Base-by-base conservation (phyloP, 2,329 filamentous ascomycete genomes). In the Trichophyton equinum region DNA sequence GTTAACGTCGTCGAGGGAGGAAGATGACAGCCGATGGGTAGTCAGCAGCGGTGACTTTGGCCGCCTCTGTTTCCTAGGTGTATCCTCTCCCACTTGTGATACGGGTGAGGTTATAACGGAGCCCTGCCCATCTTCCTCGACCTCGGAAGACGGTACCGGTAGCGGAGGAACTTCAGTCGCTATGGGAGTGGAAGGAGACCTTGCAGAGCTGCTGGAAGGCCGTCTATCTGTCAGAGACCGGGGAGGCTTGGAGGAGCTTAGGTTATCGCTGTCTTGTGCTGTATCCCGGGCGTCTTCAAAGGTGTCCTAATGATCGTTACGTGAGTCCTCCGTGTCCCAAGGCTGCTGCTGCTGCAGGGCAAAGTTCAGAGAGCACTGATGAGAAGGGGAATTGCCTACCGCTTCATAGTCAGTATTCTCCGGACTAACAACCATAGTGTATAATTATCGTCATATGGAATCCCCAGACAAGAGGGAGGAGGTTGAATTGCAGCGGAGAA, bases 261-360 rank as follows among this genome's bases (percentile, higher is more conserved):
- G 67, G 36, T 60, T 62, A 42, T 69, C 67, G 58, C 65, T 63
- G 62, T 67, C 62, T 61, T 65, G 65, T 66, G 70, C 64, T 66
- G 72, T 82, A 73, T 89, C 87, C 67, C 83, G 77, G 60, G 89
- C 90, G 78, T 96, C 90, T 76, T 95, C 89, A 69, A 95, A 95
- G 15, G 82, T 82, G 68, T 91, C 86, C 86, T 89, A 71, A 20
- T 62, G 25, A 55, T 42, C 30, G 27, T 53, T 18, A 7, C 22
- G 6, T 40, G 11, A 40, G 40, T 57, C 33, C 18, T 51, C 30
- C 38, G 42, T 11, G 15, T 46, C 22, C 53, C 13, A 44, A n/a
- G 38, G 38, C 38, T 8, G 27, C 27, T 30, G 27, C 27, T 30
- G 49, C 25, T 30, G 40, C n/a, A 11, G 59, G 57, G 61, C 46